Base-by-base conservation (phyloP, 495 filamentous ascomycete species). In the Xylaria bambusicola region DNA sequence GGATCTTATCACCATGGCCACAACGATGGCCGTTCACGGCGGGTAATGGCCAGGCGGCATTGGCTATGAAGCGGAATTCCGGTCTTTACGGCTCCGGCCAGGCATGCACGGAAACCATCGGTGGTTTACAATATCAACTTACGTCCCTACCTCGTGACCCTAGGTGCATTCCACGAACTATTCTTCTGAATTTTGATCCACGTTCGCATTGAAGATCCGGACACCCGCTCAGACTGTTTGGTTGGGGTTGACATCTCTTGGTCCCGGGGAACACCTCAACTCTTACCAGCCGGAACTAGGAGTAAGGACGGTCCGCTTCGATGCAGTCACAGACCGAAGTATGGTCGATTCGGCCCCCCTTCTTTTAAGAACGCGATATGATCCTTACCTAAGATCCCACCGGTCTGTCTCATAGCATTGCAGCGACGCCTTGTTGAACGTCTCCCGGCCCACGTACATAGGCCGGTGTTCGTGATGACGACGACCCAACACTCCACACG, bases 171-270 rank as follows among this genome's bases (percentile, higher is more conserved):
- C 21, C 20, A 53, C 27, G 35, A 23, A 53, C 18, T 15, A 20
- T 44, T 24, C 17, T 44, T 29, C 41, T 23, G 18, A 17, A 27
- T 20, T 2, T 20, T 6, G 38, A 54, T 54, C 52, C 52, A 38
- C 38, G 52, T 44, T 26, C 52, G 15, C 38, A 44, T 33, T 31
- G 52, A 44, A 54, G 38, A 54, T 54, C 52, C 38, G 17, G 36
- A 17, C n/a, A 15, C 33, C 38, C 23, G 52, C 38, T 24, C 38
- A 44, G 6, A 31, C n/a, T 31, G 29, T 5, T 36, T 20, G 31
- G 49, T 38, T 40, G 33, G 35, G 21, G 17, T 29, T 42, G 9
- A 29, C 38, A 8, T 18, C 38, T 52, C 36, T 8, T 21, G 3
- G 2, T 17, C 8, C 38, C n/a, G 24, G 38, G 33, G 40, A 29